Conservation (phyloP, 257 asterid genomes). For the Anisodus tanguticus region DNA sequence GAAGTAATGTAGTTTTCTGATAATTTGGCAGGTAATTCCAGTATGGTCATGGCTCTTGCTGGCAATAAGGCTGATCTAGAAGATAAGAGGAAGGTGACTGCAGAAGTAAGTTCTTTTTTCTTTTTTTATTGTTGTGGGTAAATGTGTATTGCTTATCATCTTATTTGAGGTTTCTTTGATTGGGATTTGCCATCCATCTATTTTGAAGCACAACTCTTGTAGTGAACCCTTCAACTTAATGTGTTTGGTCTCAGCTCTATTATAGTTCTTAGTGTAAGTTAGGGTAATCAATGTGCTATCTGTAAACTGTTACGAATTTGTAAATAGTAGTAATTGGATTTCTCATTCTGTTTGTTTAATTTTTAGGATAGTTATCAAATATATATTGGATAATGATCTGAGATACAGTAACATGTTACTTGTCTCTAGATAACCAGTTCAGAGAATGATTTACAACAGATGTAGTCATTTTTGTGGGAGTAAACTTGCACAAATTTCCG, state of each 20-base stretch:
- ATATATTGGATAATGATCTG: neutral
- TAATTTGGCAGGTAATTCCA: slow-evolving; percentile 66
- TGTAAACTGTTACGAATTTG: neutral
- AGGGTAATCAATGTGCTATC: neutral
- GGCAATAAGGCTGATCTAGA: slow-evolving; percentile 94
- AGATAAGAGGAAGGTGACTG: slow-evolving; percentile 80
- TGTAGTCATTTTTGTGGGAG: neutral
- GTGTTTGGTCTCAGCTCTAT: neutral
- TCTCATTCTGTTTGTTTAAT: neutral
- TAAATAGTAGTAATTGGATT: neutral
- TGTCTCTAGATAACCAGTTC: neutral
- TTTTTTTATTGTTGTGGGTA: neutral
- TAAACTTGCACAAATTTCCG: neutral
- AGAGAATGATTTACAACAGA: neutral
- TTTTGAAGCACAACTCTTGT: neutral
- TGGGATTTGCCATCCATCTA: neutral
- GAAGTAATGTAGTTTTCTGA: slow-evolving; percentile 1
- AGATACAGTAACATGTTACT: neutral
- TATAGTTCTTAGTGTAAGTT: neutral
- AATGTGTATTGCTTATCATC: neutral
- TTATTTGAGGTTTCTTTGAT: neutral
- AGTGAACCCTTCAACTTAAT: neutral
- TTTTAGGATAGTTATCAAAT: neutral
- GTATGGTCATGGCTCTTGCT: slow-evolving; percentile 89
- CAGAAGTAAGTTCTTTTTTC: slow-evolving; percentile 61